Conservation (phyloP, 177 flowering plant genomes). For the Tripterygium wilfordii region DNA sequence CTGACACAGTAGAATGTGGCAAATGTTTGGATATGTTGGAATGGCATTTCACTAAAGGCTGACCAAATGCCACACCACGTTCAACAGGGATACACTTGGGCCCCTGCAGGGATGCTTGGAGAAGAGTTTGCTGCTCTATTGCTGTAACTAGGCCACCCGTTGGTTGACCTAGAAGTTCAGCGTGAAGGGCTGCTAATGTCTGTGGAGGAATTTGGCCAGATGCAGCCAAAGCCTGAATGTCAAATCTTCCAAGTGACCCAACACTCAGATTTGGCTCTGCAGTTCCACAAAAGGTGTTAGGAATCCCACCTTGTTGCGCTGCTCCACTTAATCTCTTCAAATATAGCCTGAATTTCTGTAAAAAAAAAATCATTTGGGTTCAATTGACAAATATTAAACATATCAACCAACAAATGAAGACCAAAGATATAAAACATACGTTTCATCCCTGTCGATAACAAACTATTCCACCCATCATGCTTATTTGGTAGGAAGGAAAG, state of each 20-base stretch:
- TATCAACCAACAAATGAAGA: too few species aligned
- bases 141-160: constrained; percentile 40
- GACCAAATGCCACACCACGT: constrained; percentile 46
- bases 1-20: constrained; percentile 31
- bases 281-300: constrained; percentile 44
- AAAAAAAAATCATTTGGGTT: neutral
- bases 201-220: constrained; percentile 81
- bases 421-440: too few species aligned
- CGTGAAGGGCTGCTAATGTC: constrained; percentile 66
- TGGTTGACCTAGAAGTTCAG: constrained; percentile 67
- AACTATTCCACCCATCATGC: too few species aligned
- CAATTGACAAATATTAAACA: neutral
- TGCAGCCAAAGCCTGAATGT: constrained; percentile 71
- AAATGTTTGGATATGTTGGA: constrained; percentile 40
- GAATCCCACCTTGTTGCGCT: constrained; percentile 53
- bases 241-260: constrained; percentile 54
- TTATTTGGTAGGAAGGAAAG: too few species aligned
- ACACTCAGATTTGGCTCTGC: constrained; percentile 37
- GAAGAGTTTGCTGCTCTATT: constrained; percentile 42
- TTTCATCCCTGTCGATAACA: too few species aligned
- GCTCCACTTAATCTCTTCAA: constrained; percentile 75
- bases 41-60: constrained; percentile 52
- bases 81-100: constrained; percentile 46
- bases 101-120: constrained; percentile 51
- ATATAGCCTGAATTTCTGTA: constrained; percentile 84